phyloP scores from a whole-genome alignment of 78 protist genomes.

The Chrysochromulina parva region DNA sequence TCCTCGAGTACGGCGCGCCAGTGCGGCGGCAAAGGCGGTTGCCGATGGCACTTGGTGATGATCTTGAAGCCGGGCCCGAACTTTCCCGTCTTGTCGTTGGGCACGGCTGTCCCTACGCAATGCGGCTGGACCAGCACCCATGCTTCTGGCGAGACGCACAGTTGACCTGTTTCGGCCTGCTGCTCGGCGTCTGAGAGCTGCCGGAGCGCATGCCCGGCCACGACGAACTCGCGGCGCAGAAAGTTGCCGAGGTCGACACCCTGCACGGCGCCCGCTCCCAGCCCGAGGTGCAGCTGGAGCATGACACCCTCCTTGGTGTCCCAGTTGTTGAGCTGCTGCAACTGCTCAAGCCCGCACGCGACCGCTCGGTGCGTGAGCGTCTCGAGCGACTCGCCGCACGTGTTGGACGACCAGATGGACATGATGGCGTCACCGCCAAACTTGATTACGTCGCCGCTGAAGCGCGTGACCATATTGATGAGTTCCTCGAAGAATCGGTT shows the following conservation, averaged over 20 bases:
- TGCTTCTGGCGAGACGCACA: background rate
- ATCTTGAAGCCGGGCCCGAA: no score
- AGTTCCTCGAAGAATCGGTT: background rate
- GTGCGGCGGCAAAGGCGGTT: no score
- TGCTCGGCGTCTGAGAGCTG: background rate
- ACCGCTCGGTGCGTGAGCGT: background rate
- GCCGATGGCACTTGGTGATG: no score
- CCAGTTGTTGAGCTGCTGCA: background rate
- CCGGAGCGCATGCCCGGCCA: background rate
- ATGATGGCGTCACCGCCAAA: slow-evolving; percentile 1
- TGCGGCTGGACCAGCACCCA: background rate
- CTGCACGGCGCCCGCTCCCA: background rate
- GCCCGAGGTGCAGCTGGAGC: background rate
- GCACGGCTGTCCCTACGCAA: no score
- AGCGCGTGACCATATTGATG: background rate
- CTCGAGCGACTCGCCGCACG: background rate
- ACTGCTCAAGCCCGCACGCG: background rate
- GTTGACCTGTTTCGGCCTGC: background rate
- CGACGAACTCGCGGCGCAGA: background rate
- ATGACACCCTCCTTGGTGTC: background rate
- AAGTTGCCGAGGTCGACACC: background rate
- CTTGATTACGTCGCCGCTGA: background rate
- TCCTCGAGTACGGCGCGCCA: no score
- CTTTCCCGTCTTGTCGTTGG: no score
- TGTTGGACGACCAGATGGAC: background rate